A percentile compares a stretch with the other conserved stretches of the same genome.
These are phyloP conservation scores for Saccharomycopsis sp. DNA, from an alignment of 805 yeast genomes.

Conservation along the genomic window DNA sequence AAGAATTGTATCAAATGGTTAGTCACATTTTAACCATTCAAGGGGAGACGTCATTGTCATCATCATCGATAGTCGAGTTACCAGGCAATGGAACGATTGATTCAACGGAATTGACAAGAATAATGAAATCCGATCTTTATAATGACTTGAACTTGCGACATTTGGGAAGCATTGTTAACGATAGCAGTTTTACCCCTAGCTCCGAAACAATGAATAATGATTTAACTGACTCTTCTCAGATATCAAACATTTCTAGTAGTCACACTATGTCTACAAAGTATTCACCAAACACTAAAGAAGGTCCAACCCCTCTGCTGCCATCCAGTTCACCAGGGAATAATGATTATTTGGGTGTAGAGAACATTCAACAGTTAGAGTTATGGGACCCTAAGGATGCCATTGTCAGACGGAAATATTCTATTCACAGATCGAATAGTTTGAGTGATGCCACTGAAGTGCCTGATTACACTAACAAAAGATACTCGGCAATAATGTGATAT, in stretches of 20 bases:
- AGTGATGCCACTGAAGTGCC: no score
- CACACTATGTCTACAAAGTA: neutral
- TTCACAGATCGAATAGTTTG: no score
- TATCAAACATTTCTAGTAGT: neutral
- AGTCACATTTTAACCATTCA: neutral
- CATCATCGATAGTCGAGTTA: no score
- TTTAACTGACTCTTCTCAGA: no score
- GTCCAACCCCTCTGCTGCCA: neutral
- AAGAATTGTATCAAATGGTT: constrained; percentile 4
- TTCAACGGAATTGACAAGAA: constrained; percentile 2
- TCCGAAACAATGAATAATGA: neutral
- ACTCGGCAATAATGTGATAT: no score
- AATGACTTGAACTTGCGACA: constrained; percentile 12
- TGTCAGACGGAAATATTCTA: no score
- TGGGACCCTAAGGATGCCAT: no score
- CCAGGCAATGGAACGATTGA: neutral
- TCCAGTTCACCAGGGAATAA: neutral
- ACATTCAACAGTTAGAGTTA: neutral
- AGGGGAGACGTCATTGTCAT: no score
- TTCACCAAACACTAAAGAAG: neutral
- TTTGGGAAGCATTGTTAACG: constrained; percentile 12
- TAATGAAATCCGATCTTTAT: constrained; percentile 10
- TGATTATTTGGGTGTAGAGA: neutral
- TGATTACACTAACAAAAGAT: no score
- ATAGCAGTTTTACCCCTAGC: constrained; percentile 11